These are phyloP conservation scores for Peltaster fructicola DNA, from an alignment of 2,329 filamentous ascomycete genomes.

Conservation along the genomic window DNA sequence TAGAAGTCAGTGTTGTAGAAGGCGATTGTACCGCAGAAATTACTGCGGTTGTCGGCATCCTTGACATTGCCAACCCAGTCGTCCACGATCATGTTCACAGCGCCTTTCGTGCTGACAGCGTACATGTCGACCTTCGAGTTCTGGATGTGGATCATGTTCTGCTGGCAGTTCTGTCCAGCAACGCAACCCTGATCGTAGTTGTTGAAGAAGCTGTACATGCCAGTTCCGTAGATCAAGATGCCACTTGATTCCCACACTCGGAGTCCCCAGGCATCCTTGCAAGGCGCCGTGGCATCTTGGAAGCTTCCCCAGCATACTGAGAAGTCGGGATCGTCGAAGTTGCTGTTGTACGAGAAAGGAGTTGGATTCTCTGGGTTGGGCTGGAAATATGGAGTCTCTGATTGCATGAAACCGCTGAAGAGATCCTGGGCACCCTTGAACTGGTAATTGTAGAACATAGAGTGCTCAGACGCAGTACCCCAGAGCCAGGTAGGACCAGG, in stretches of 20 bases:
- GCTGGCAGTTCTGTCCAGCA: conserved; percentile 30
- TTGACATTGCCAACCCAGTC: conserved; percentile 19
- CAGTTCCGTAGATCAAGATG: conserved; percentile 29
- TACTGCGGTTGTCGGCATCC: conserved; percentile 29
- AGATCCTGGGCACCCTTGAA: conserved; percentile 33
- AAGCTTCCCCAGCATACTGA: conserved; percentile 14
- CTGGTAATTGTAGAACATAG: conserved; percentile 37
- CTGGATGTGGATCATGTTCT: conserved; percentile 30
- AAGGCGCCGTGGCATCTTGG: conserved; percentile 8
- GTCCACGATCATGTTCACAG: conserved; percentile 31
- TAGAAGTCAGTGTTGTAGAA: conserved; percentile 15
- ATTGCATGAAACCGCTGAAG: conserved; percentile 33
- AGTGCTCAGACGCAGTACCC: conserved; percentile 36
- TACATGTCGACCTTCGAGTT: conserved; percentile 28
- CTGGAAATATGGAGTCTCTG: conserved; percentile 35
- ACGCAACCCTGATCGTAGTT: conserved; percentile 37
- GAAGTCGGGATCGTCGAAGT: conserved; percentile 27
- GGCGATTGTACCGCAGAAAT: conserved; percentile 31
- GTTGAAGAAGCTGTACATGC: conserved; percentile 43
- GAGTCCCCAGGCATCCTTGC: conserved; percentile 29
- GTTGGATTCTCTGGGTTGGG: conserved; percentile 37
- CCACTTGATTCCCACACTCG: conserved; percentile 20
- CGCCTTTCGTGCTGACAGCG: conserved; percentile 30
- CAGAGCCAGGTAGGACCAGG: conserved; percentile 35
- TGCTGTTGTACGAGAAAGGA: conserved; percentile 35